Evolutionary conservation across 2,329 filamentous ascomycete species (phyloP).

Genomic region (Xylariaceae sp.): DNA sequence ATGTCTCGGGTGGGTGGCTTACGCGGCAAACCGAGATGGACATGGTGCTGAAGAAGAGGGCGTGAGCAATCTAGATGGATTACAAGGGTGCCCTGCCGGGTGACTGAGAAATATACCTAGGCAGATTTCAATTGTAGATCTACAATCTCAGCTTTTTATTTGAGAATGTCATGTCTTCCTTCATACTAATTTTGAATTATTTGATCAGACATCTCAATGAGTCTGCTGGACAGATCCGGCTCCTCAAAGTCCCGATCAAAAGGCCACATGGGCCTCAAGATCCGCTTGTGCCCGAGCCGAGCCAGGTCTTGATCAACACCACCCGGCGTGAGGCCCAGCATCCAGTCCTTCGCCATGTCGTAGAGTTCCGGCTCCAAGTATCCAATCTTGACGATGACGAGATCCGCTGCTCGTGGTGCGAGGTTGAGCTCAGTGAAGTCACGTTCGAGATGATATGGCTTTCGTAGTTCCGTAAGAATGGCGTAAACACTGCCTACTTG

Average conservation of each 20-base stretch:
- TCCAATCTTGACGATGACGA: conserved; percentile 52
- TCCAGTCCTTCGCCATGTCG: conserved; percentile 49
- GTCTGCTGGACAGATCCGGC: conserved; percentile 33
- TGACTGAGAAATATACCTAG: no score
- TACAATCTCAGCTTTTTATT: no score
- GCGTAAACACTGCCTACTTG: conserved; percentile 46
- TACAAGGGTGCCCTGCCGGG: background rate
- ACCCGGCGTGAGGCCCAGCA: conserved; percentile 48
- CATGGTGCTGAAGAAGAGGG: background rate
- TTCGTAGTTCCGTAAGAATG: conserved; percentile 47
- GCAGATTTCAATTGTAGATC: no score
- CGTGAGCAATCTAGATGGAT: background rate
- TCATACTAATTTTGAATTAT: no score
- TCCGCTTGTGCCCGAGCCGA: conserved; percentile 43
- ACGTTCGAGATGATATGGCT: conserved; percentile 48
- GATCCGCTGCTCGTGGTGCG: conserved; percentile 39
- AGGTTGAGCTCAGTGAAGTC: conserved; percentile 47
- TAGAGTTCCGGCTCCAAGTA: conserved; percentile 51
- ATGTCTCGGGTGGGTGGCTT: conserved; percentile 1
- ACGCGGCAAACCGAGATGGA: conserved; percentile 5
- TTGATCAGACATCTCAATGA: conserved; percentile 34
- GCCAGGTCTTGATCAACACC: conserved; percentile 49
- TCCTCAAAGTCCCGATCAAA: conserved; percentile 36
- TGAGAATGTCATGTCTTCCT: no score
- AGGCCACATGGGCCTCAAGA: conserved; percentile 44